Evolutionary conservation across 495 filamentous ascomycete species (phyloP).

Genomic region (Trichoderma erinaceum): DNA sequence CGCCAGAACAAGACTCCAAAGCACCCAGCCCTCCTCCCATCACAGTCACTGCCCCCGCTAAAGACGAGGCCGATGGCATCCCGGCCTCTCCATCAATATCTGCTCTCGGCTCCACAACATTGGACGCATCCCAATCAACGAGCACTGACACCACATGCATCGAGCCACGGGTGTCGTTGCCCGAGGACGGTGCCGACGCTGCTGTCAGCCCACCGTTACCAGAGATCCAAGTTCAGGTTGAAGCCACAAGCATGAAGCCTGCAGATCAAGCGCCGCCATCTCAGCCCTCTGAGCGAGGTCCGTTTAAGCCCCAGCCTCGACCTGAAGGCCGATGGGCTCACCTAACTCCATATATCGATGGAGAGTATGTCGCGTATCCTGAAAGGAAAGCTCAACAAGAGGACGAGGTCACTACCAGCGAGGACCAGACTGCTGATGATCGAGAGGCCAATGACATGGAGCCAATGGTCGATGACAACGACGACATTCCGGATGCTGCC

Average conservation of each 20-base stretch:
- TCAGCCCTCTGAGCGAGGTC: background rate
- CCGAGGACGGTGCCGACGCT: background rate
- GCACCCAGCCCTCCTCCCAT: constrained; percentile 1
- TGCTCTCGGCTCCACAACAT: background rate
- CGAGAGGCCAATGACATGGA: constrained; percentile 5
- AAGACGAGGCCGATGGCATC: background rate
- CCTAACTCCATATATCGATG: constrained; percentile 29
- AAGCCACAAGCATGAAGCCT: background rate
- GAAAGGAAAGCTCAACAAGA: constrained; percentile 20
- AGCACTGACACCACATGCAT: background rate
- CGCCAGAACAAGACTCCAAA: background rate
- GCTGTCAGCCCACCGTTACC: background rate
- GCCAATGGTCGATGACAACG: background rate
- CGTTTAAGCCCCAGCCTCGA: background rate
- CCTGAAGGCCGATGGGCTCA: constrained; percentile 15
- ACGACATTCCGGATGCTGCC: constrained; percentile 2
- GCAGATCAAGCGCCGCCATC: background rate
- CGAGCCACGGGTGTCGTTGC: background rate
- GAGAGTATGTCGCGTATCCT: constrained; percentile 19
- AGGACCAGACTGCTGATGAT: constrained; percentile 4
- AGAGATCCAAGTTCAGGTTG: background rate
- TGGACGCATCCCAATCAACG: background rate
- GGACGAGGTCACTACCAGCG: constrained; percentile 11
- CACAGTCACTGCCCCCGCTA: background rate
- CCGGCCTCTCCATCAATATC: background rate